These are phyloP conservation scores for Moesziomyces globuligerus DNA, from an alignment of 1,284 basidiomycete species.

Conservation along the genomic window DNA sequence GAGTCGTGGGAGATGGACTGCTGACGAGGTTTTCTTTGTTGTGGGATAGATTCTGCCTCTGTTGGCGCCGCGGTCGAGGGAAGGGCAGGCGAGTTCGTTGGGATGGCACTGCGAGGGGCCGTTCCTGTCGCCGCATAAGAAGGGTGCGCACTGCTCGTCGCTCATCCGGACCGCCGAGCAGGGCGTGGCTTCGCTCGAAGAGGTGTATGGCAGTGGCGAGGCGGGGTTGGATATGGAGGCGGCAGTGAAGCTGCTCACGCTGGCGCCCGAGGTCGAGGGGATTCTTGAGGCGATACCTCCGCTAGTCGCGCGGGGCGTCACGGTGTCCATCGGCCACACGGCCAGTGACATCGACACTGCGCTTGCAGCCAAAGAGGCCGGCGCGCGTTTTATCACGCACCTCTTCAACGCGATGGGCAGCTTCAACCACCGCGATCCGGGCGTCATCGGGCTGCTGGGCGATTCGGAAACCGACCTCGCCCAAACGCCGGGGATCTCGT, in stretches of 20 bases:
- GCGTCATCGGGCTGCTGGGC: slow-evolving; percentile 84
- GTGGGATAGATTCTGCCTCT: slow-evolving; percentile 71
- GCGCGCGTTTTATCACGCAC: slow-evolving; percentile 86
- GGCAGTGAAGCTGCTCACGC: slow-evolving; percentile 80
- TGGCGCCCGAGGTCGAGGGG: slow-evolving; percentile 85
- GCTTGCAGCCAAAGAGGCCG: slow-evolving; percentile 75
- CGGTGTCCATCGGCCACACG: slow-evolving; percentile 86
- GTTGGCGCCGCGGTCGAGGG: slow-evolving; percentile 67
- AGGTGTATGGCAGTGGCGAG: slow-evolving; percentile 47
- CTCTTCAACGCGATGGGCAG: slow-evolving; percentile 92
- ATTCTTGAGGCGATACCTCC: slow-evolving; percentile 77
- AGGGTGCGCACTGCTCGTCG: slow-evolving; percentile 80
- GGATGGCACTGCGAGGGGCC: slow-evolving; percentile 92
- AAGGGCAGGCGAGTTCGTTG: slow-evolving; percentile 73
- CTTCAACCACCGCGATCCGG: slow-evolving; percentile 73
- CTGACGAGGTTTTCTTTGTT: neutral
- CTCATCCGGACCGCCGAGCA: slow-evolving; percentile 72
- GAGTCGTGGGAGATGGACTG: neutral
- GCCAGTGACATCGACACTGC: slow-evolving; percentile 77
- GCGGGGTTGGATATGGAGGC: slow-evolving; percentile 69
- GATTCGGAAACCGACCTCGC: slow-evolving; percentile 68
- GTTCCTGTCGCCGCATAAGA: slow-evolving; percentile 78
- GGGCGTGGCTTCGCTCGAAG: slow-evolving; percentile 60
- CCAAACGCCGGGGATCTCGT: neutral
- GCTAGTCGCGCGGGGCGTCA: slow-evolving; percentile 76